Percentiles rank a stretch among this genome's conserved stretches.
phyloP scores from a whole-genome alignment of 2,329 filamentous ascomycete species.

The Pyrenochaeta sp. region DNA sequence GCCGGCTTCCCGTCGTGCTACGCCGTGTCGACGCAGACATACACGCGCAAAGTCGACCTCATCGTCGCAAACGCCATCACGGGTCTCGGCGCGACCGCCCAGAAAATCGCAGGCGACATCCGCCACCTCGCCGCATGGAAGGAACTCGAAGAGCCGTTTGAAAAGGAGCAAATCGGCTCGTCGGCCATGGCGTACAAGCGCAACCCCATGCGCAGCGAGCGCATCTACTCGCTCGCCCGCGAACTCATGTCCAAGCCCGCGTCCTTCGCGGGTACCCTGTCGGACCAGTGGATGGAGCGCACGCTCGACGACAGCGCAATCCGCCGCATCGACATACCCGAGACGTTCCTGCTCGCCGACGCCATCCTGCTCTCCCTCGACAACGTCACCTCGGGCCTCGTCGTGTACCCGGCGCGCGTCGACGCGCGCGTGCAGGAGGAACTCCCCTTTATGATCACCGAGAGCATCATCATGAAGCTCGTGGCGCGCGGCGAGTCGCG shows the following conservation, averaged over 20 bases:
- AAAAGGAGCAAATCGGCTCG: conserved; percentile 68
- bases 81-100: conserved; percentile 79
- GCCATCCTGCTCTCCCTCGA: conserved; percentile 71
- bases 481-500: conserved; percentile 73
- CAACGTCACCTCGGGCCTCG: conserved; percentile 75
- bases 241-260: conserved; percentile 63
- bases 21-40: conserved; percentile 75
- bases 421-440: conserved; percentile 72
- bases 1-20: conserved; percentile 69
- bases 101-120: conserved; percentile 77
- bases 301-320: conserved; percentile 80
- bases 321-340: conserved; percentile 61
- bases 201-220: conserved; percentile 66
- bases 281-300: conserved; percentile 79
- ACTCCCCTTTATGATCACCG: conserved; percentile 85
- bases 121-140: conserved; percentile 77
- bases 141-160: conserved; percentile 85
- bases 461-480: conserved; percentile 68
- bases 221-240: conserved; percentile 66
- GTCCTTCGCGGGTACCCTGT: conserved; percentile 68
- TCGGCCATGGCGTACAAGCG: conserved; percentile 70
- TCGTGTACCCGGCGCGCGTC: conserved; percentile 79
- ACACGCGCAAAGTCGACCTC: conserved; percentile 82
- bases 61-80: conserved; percentile 81
- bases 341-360: conserved; percentile 58